These are phyloP conservation scores for Penicillium glabrum DNA, from an alignment of 2,329 filamentous ascomycete species.

Conservation along the genomic window DNA sequence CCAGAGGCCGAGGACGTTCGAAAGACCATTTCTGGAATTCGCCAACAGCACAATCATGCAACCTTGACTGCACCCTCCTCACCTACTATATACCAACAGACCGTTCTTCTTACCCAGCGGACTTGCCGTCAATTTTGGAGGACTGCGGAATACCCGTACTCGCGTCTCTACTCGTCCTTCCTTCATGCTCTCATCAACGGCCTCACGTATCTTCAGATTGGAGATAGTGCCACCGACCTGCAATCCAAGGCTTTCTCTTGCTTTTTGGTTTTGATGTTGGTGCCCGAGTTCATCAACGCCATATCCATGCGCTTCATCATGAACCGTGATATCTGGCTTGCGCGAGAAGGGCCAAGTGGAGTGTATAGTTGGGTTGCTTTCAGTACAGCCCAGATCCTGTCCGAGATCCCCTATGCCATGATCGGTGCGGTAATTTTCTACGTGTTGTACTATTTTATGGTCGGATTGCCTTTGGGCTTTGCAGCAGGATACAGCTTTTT, in stretches of 20 bases:
- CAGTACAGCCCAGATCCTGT: constrained; percentile 65
- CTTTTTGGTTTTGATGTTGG: constrained; percentile 62
- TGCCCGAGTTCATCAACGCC: constrained; percentile 67
- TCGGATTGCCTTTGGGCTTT: constrained; percentile 64
- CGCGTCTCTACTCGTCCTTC: constrained; percentile 67
- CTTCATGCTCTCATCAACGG: constrained; percentile 70
- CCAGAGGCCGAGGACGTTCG: constrained; percentile 57
- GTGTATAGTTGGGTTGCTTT: constrained; percentile 74
- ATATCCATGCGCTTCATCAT: constrained; percentile 70
- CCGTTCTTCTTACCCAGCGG: constrained; percentile 63
- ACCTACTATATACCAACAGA: constrained; percentile 58
- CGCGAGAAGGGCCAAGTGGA: constrained; percentile 65
- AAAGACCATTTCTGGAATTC: constrained; percentile 63
- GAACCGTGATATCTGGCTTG: constrained; percentile 68
- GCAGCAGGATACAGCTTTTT: constrained; percentile 69
- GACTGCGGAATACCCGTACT: constrained; percentile 70
- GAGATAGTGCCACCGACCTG: constrained; percentile 63
- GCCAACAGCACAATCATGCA: constrained; percentile 42
- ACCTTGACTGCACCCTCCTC: constrained; percentile 30
- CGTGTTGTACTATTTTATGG: constrained; percentile 69
- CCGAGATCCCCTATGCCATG: constrained; percentile 67
- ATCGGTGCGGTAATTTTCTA: constrained; percentile 64
- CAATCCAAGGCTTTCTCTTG: constrained; percentile 69
- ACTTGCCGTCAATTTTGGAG: constrained; percentile 71
- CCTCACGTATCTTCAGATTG: constrained; percentile 69